Base-by-base conservation (phyloP, 2,329 filamentous ascomycete species). In the Ophiostoma angusticollis region DNA sequence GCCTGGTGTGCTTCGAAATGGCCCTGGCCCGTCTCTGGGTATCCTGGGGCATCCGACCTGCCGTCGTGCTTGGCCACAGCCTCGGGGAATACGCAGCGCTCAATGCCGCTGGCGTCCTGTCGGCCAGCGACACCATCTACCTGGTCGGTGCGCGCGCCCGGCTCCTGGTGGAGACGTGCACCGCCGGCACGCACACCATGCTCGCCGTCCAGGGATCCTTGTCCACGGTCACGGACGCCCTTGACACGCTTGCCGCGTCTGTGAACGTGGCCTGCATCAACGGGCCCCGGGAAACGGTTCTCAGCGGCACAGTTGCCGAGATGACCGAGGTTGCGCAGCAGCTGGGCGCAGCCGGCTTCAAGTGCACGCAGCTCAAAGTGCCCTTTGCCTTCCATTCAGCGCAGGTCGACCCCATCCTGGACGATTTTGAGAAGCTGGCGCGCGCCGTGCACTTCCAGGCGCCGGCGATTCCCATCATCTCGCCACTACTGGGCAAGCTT, bases 21-120 rank as follows among this genome's bases (percentile, higher is more conserved):
- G 72, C 73, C 6, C 57, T 77, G 9, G 65, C 65, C 4, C 63
- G 61, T 29, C 58, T 75, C 1, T 77, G 72, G 72, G 52, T 47
- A n/a, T 68, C 66, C 2, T 72, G 69, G 65, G 71, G 70, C 27
- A 58, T 77, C 40, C 58, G 55, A 31, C 72, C 72, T 3, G 64
- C 68, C 13, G 70, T 62, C 6, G 71, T 76, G 1, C 54, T 75
- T 12, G 72, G 72, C 14, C 72, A 75, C 56, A 82, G 77, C 49
- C 61, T 85, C 21, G 80, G 80, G 38, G 80, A 85, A 55, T 84
- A 84, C 50, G 78, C 80, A 27, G 80, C 80, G 29, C 69, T 85
- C 9, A 69, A 81, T 50, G 67, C 77, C 29, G 77, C 80, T 38
- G 80, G 79, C 35, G 78, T 84, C 13, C 62, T 84, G 22, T 81